Evolutionary conservation across 2,329 filamentous ascomycete species (phyloP).

Genomic region (Apiospora hydei): DNA sequence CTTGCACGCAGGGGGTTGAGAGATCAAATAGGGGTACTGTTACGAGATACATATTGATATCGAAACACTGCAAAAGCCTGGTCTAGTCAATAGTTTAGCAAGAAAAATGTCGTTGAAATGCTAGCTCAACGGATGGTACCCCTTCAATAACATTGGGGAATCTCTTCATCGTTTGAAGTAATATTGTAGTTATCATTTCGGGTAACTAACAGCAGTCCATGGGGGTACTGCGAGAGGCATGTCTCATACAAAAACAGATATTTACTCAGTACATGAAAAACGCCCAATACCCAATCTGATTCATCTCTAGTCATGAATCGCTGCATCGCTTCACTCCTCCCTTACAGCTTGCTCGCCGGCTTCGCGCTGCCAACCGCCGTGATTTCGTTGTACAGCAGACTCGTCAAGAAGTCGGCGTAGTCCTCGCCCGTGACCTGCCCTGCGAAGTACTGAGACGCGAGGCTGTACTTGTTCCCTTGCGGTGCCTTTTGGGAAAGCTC

Average conservation of each 20-base stretch:
- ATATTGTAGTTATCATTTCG: background rate
- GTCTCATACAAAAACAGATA: background rate
- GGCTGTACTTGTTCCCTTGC: constrained; percentile 89
- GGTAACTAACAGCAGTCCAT: background rate
- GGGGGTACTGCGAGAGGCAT: background rate
- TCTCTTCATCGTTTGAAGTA: background rate
- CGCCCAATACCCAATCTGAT: constrained; percentile 10
- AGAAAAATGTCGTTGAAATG: background rate
- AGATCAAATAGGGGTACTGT: background rate
- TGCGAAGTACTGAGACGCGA: constrained; percentile 92
- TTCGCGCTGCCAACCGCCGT: constrained; percentile 41
- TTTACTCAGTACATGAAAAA: background rate
- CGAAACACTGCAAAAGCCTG: background rate
- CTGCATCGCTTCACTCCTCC: background rate
- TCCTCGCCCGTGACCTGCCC: constrained; percentile 95
- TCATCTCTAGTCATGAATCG: background rate
- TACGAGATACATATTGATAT: background rate
- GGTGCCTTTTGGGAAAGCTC: constrained; percentile 76
- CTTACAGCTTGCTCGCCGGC: constrained; percentile 42
- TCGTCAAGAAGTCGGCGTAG: constrained; percentile 94
- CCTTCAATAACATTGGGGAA: too few relatives aligned
- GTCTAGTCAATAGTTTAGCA: background rate
- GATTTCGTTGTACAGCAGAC: constrained; percentile 47
- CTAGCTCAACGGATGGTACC: background rate
- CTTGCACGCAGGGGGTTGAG: background rate